Evolutionary conservation across 2,329 filamentous ascomycete species (phyloP).

Genomic region (Trichoderma sp.): DNA sequence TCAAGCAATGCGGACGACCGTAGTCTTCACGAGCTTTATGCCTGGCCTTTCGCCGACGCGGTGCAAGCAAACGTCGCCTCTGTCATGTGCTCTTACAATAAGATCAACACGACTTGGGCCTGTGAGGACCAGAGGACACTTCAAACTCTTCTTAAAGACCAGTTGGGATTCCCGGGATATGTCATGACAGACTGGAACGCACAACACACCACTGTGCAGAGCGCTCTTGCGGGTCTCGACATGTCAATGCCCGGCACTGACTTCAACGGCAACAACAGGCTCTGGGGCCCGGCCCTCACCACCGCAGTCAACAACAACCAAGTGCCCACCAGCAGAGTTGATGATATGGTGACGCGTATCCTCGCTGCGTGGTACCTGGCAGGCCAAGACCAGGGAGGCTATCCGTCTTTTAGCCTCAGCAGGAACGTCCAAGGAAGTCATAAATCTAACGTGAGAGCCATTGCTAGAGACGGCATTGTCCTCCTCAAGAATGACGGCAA

Average conservation of each 20-base stretch:
- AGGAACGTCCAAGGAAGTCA: conserved; percentile 58
- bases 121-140: conserved; percentile 62
- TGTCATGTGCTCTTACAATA: conserved; percentile 72
- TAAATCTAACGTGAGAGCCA: conserved; percentile 57
- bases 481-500: conserved; percentile 63
- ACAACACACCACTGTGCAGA: conserved; percentile 17
- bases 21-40: conserved; percentile 61
- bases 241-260: conserved; percentile 66
- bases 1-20: conserved; percentile 61
- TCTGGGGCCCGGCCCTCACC: conserved; percentile 54
- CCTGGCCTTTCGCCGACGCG: conserved; percentile 67
- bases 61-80: conserved; percentile 62
- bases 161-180: conserved; percentile 70
- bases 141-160: conserved; percentile 62
- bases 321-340: conserved; percentile 56
- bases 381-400: conserved; percentile 44
- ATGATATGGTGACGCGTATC: conserved; percentile 65
- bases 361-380: conserved; percentile 60
- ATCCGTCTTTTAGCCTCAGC: conserved; percentile 52
- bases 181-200: conserved; percentile 72
- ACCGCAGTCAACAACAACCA: conserved; percentile 55
- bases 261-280: conserved; percentile 49
- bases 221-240: conserved; percentile 14
- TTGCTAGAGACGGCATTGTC: conserved; percentile 57
- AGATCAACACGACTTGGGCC: conserved; percentile 64